Conservation (phyloP, 495 filamentous ascomycete genomes). For the Aspergillus egyptiacus region DNA sequence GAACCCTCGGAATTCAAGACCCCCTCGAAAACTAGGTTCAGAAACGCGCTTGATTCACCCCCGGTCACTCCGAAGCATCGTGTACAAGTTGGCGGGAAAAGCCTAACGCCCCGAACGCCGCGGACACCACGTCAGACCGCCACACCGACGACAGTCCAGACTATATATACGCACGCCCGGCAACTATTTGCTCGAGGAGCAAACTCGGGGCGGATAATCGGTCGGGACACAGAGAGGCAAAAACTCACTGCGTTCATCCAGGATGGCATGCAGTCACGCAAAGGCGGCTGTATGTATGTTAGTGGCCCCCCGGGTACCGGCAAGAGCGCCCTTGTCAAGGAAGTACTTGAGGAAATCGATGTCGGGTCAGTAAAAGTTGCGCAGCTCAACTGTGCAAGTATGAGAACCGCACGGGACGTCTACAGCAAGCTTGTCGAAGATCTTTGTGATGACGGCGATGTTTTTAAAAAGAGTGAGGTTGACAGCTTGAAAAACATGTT, state of each 20-base stretch:
- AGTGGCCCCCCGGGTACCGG: slow-evolving; percentile 94
- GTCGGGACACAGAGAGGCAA: slow-evolving; percentile 71
- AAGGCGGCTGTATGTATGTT: slow-evolving; percentile 86
- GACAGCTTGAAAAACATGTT: slow-evolving; percentile 59
- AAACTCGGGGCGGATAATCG: slow-evolving; percentile 69
- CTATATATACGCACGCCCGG: slow-evolving; percentile 81
- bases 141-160: slow-evolving; percentile 55
- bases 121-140: slow-evolving; percentile 46
- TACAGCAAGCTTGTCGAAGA: slow-evolving; percentile 67
- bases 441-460: slow-evolving; percentile 50
- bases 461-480: slow-evolving; percentile 51
- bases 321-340: slow-evolving; percentile 86
- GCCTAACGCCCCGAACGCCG: slow-evolving; percentile 57
- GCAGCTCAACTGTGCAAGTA: slow-evolving; percentile 94
- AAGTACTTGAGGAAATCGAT: slow-evolving; percentile 60
- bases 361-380: slow-evolving; percentile 52
- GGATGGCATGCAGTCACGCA: slow-evolving; percentile 50
- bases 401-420: slow-evolving; percentile 76
- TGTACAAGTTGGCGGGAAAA: slow-evolving; percentile 54
- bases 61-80: slow-evolving; percentile 67
- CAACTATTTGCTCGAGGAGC: slow-evolving; percentile 77
- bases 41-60: slow-evolving; percentile 56
- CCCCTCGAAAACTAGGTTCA: slow-evolving; percentile 62
- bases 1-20: slow-evolving; percentile 37
- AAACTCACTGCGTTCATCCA: slow-evolving; percentile 66